phyloP scores from a whole-genome alignment of 371 early-diverging fungal genomes.

The Phascolomyces articulosus region DNA sequence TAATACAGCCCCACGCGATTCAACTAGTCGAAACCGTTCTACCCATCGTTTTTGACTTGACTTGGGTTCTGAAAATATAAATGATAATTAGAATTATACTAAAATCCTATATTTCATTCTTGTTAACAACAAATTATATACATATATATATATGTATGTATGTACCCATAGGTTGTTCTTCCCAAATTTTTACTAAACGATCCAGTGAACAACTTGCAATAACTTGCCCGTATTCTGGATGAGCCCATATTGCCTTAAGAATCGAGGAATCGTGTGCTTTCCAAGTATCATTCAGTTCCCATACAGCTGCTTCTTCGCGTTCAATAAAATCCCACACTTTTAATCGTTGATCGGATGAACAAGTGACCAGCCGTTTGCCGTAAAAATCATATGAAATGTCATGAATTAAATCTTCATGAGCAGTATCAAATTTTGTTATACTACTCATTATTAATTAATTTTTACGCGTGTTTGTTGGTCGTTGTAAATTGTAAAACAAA shows the following conservation, averaged over 20 bases:
- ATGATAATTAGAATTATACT: not conserved
- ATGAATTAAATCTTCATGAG: slow-evolving; percentile 94
- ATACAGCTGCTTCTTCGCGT: slow-evolving; percentile 62
- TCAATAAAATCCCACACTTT: slow-evolving; percentile 89
- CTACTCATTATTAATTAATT: slow-evolving; percentile 24
- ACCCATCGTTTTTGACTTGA: slow-evolving; percentile 74
- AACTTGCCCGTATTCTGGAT: slow-evolving; percentile 93
- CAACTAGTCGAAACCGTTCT: slow-evolving; percentile 68
- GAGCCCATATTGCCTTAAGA: slow-evolving; percentile 86
- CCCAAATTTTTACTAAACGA: slow-evolving; percentile 89
- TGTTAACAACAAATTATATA: not conserved
- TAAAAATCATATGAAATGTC: slow-evolving; percentile 92
- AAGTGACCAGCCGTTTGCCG: slow-evolving; percentile 87
- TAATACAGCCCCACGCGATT: slow-evolving; percentile 78
- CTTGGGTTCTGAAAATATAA: slow-evolving; percentile 50
- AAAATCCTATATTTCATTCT: not conserved
- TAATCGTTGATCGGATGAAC: slow-evolving; percentile 90
- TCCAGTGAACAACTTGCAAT: slow-evolving; percentile 94
- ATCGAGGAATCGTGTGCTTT: slow-evolving; percentile 92
- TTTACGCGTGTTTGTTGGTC: no score
- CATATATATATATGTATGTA: not conserved
- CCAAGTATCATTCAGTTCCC: slow-evolving; percentile 88
- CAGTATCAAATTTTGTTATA: slow-evolving; percentile 65
- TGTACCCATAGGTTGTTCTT: slow-evolving; percentile 79
- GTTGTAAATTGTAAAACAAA: no score